Evolutionary conservation across 768 basidiomycete genomes (phyloP).

Genomic region (Boletus tomentosulus): DNA sequence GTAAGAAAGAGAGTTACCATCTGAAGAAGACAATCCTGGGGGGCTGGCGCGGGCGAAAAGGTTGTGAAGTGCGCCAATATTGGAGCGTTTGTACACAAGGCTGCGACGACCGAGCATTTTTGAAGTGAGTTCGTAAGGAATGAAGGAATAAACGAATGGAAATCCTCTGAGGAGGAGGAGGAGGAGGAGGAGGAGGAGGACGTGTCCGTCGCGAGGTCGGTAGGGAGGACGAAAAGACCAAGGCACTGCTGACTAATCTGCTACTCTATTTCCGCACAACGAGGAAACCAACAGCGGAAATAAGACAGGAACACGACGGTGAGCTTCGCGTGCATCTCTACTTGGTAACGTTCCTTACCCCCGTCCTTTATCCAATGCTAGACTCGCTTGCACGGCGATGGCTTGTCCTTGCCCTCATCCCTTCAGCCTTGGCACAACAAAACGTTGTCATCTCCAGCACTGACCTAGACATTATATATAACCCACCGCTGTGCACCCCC

Average conservation of each 20-base stretch:
- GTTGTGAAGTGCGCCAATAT: neutral
- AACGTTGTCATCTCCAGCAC: constrained; percentile 21
- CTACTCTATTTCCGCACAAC: no score
- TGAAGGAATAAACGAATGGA: constrained; percentile 19
- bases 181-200: neutral
- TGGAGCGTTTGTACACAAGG: constrained; percentile 13
- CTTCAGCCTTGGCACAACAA: constrained; percentile 14
- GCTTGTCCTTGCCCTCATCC: constrained; percentile 10
- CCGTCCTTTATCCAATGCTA: constrained; percentile 11
- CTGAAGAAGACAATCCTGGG: neutral
- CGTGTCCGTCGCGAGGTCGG: neutral
- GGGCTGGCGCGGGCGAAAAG: constrained; percentile 4
- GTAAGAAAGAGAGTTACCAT: neutral
- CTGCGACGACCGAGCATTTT: constrained; percentile 13
- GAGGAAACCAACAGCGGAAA: no score
- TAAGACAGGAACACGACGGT: constrained; percentile 6
- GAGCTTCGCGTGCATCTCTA: neutral
- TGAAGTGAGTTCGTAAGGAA: constrained; percentile 18
- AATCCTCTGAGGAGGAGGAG: neutral
- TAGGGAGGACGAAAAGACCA: neutral
- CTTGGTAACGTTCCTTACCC: neutral
- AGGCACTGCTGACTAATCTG: constrained; percentile 6
- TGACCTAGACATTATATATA: constrained; percentile 26
- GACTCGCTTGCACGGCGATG: constrained; percentile 17
- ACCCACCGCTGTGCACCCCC: constrained; percentile 20